Evolutionary conservation across 2,329 filamentous ascomycete species (phyloP).

Genomic region (Westerdykella ornata): DNA sequence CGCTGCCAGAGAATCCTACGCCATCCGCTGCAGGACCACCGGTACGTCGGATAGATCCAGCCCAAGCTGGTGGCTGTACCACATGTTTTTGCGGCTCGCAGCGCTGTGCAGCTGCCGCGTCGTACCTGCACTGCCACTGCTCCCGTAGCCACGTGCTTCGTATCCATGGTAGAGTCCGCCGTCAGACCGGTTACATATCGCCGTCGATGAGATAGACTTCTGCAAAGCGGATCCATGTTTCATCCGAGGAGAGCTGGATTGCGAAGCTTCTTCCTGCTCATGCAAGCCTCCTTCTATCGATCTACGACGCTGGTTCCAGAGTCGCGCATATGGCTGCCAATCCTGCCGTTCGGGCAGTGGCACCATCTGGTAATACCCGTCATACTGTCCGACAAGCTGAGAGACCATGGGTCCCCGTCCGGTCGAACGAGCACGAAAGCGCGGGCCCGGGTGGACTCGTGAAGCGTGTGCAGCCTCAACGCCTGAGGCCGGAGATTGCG

Average conservation of each 20-base stretch:
- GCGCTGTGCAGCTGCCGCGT: conserved; percentile 23
- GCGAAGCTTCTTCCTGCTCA: conserved; percentile 6
- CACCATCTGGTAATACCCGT: conserved; percentile 6
- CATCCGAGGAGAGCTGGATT: conserved; percentile 5
- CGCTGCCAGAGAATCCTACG: no score
- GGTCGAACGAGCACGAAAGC: conserved; percentile 10
- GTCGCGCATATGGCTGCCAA: conserved; percentile 24
- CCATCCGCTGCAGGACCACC: conserved; percentile 19
- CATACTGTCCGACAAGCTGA: conserved; percentile 14
- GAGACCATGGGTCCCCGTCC: conserved; percentile 16
- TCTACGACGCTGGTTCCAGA: conserved; percentile 27
- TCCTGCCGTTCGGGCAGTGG: conserved; percentile 5
- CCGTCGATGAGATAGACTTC: conserved; percentile 2
- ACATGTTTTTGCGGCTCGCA: conserved; percentile 25
- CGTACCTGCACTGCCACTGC: conserved; percentile 33
- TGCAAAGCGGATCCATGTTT: conserved; percentile 6
- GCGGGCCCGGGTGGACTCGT: conserved; percentile 1
- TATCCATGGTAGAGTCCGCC: conserved; percentile 34
- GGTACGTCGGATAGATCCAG: conserved; percentile 32
- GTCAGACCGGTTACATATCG: conserved; percentile 25
- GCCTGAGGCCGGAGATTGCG: conserved; percentile 1
- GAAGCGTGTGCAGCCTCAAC: not conserved
- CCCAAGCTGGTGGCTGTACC: conserved; percentile 24
- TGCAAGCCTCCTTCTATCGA: conserved; percentile 25
- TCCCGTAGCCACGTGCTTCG: conserved; percentile 24